Conservation (phyloP, 1,139 yeast species). For the Debaryomyces psychrophilus region DNA sequence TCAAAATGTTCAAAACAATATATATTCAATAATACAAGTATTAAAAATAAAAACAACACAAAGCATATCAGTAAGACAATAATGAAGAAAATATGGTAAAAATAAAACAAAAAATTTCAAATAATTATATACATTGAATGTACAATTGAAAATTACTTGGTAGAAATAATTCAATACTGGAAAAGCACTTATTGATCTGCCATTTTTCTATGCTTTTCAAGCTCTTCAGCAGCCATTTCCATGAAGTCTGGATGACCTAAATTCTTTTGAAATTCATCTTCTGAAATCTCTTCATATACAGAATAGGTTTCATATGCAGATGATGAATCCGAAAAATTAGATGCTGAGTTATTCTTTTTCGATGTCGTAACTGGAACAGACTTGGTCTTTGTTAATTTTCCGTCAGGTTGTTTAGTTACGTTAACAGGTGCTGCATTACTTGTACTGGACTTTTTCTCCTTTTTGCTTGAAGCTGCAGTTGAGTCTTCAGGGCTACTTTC, state of each 20-base stretch:
- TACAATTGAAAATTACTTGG: not conserved
- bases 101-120: not conserved
- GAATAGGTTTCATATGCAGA: constrained; percentile 40
- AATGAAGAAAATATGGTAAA: constrained; percentile 1
- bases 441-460: not conserved
- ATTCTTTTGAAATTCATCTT: constrained; percentile 48
- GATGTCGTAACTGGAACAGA: not conserved
- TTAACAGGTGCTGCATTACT: constrained; percentile 7
- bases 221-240: constrained; percentile 46
- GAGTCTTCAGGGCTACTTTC: constrained; percentile 6
- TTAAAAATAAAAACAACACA: constrained; percentile 1
- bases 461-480: constrained; percentile 2
- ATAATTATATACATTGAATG: constrained; percentile 3
- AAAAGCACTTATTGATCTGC: not conserved
- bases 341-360: not conserved
- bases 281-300: constrained; percentile 55
- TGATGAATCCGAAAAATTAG: constrained; percentile 18
- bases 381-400: constrained; percentile 4
- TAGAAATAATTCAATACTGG: not conserved
- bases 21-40: constrained; percentile 8
- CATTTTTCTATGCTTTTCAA: constrained; percentile 17
- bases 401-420: constrained; percentile 17
- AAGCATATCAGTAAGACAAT: constrained; percentile 1
- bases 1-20: not conserved
- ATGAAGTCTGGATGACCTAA: constrained; percentile 53